A percentile compares a stretch with the other conserved stretches of the same genome.
These are phyloP conservation scores for Ceriops decandra DNA, from an alignment of 345 rosid species.

Conservation along the genomic window DNA sequence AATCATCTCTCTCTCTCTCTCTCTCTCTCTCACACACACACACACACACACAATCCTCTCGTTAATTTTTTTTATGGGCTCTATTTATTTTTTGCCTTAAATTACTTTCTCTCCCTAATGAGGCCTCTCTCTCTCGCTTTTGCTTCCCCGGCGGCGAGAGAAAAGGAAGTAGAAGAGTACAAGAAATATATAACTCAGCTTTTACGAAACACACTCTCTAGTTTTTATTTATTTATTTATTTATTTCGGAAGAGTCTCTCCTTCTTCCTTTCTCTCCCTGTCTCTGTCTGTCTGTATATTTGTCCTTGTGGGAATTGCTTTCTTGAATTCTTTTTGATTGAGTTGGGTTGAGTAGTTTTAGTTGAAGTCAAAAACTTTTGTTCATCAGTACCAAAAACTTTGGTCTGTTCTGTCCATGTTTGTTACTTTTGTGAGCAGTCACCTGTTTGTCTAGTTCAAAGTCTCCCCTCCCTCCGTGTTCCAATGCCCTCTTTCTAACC, in stretches of 20 bases:
- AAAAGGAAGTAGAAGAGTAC: conserved; percentile 79
- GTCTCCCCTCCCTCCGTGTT: no score
- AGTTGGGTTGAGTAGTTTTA: no score
- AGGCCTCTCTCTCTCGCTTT: background rate
- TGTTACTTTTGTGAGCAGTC: background rate
- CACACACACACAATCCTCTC: no score
- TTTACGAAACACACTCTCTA: conserved; percentile 62
- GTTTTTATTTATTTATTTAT: background rate
- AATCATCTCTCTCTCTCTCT: conserved; percentile 15
- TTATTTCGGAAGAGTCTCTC: background rate
- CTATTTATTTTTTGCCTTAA: no score
- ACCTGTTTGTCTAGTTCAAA: no score
- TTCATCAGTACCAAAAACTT: no score
- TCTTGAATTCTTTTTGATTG: no score
- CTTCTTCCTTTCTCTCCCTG: conserved; percentile 22
- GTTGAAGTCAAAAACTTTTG: no score
- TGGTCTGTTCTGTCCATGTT: background rate
- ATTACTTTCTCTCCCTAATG: no score
- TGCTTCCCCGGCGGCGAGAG: conserved; percentile 65
- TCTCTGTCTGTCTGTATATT: background rate
- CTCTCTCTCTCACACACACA: background rate
- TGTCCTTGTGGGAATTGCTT: no score
- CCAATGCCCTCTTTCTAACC: no score
- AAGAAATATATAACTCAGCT: conserved; percentile 70
- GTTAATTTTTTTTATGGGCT: no score